Percentiles rank a stretch among this genome's conserved stretches.
Evolutionary conservation across 2,329 filamentous ascomycete genomes (phyloP).

Genomic region (Hymenoscyphus scutula): DNA sequence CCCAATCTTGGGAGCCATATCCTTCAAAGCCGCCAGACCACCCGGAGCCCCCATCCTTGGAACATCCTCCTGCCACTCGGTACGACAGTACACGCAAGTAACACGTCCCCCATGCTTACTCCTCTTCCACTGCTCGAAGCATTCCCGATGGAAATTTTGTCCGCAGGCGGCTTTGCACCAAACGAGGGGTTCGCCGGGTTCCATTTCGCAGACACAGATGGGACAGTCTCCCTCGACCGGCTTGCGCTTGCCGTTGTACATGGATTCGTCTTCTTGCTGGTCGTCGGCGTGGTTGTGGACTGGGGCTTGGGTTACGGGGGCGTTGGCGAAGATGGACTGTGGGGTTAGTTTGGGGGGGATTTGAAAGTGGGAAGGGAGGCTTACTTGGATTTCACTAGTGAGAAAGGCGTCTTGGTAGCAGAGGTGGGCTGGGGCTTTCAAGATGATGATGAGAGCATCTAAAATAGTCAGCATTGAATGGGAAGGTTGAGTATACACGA

Average conservation of each 20-base stretch:
- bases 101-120: conserved; percentile 44
- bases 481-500: too few relatives aligned
- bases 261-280: conserved; percentile 11
- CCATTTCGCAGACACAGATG: conserved; percentile 26
- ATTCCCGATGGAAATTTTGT: conserved; percentile 52
- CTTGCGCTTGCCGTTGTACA: conserved; percentile 22
- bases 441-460: conserved; percentile 26
- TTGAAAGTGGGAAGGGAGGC: background rate
- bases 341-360: background rate
- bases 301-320: conserved; percentile 21
- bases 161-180: conserved; percentile 59
- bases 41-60: conserved; percentile 4
- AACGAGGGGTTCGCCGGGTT: conserved; percentile 42
- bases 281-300: conserved; percentile 12
- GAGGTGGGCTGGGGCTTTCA: conserved; percentile 22
- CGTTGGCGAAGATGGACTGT: conserved; percentile 22
- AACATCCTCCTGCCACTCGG: conserved; percentile 49
- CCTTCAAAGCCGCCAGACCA: conserved; percentile 20
- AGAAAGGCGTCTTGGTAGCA: conserved; percentile 25
- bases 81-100: conserved; percentile 62
- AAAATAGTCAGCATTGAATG: background rate
- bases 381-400: conserved; percentile 15
- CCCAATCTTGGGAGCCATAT: conserved; percentile 21
- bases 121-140: conserved; percentile 52
- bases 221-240: conserved; percentile 25